Conservation (phyloP, 345 rosid genomes). For the Ceriops decandra region DNA sequence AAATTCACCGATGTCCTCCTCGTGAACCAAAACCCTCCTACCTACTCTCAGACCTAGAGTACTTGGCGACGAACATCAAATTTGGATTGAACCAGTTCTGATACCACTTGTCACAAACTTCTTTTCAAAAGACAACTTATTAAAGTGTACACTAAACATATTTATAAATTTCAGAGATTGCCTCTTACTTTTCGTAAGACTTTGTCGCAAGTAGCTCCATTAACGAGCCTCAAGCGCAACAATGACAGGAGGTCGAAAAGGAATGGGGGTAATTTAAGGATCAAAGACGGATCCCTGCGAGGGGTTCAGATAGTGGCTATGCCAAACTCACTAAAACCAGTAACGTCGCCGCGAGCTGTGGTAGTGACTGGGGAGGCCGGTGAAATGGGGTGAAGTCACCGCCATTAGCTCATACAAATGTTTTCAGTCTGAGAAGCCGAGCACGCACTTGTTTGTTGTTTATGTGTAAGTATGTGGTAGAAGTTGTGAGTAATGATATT, state of each 20-base stretch:
- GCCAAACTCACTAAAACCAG: slow-evolving; percentile 63
- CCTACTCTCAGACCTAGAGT: no score
- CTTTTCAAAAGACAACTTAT: no score
- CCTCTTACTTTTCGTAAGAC: no score
- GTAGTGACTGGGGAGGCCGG: slow-evolving; percentile 15
- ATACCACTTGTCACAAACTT: no score
- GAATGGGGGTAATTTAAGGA: slow-evolving; percentile 26
- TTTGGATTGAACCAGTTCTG: no score
- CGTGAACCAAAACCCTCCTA: no score
- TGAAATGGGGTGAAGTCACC: slow-evolving; percentile 42
- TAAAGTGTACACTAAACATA: no score
- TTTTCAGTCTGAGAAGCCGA: slow-evolving; percentile 42
- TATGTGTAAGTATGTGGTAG: slow-evolving; percentile 53
- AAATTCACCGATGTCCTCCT: no score
- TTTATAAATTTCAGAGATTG: no score
- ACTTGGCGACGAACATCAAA: no score
- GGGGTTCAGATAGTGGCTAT: slow-evolving; percentile 70
- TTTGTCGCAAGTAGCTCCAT: slow-evolving; percentile 47
- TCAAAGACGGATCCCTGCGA: slow-evolving; percentile 60
- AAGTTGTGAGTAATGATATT: slow-evolving; percentile 22
- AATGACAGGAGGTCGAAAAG: slow-evolving; percentile 23
- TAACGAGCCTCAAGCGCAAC: slow-evolving; percentile 12
- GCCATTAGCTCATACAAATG: slow-evolving; percentile 69
- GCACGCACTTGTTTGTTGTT: slow-evolving; percentile 4
- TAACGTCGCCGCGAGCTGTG: slow-evolving; percentile 33